Evolutionary conservation across 2,329 filamentous ascomycete genomes (phyloP), one percentile per base, ranked within the genome.

Genomic region (Sporothrix luriei): DNA sequence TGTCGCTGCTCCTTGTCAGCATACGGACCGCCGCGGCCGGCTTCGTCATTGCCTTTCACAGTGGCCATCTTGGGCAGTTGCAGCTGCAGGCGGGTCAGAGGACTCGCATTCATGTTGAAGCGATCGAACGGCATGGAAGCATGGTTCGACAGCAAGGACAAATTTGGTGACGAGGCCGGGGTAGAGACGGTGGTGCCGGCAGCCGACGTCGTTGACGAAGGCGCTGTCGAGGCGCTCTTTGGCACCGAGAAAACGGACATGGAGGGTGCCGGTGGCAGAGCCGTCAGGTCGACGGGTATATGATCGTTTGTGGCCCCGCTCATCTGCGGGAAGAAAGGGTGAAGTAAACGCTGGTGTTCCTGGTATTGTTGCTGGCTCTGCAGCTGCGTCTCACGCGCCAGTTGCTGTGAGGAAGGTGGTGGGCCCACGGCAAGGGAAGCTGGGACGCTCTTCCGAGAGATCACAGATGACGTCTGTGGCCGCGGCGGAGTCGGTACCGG

Each of bases 321-420:
- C n/a, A 26, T 21, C 21, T 38, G 65, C 49, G 65, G 49, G 10
- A 59, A 59, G 11, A 10, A 49, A 3, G 66, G 66, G 11, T 59
- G 66, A 14, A 59, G 52, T 1, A 11, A 21, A n/a, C 52, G 52
- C 65, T 70, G 69, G 33, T 68, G 33, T 46, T 70, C 55, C 33
- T 64, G 69, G 21, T 64, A 24, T 33, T 66, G 64, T 21, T 49
- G 29, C 7, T 54, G 48, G 19, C 38, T 46, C 29, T 46, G 57
- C 11, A 26, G 55, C 40, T 69, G 68, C 10, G 40, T 11, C 38
- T 57, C 59, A 9, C 6, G 68, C 4, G 40, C 11, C n/a, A 49
- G 24, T 10, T 26, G 61, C 40, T 55, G 52, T 16, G 52, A 16
- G 7, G 66, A 46, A 1, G 43, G 24, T 9, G 57, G 57, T 11